Evolutionary conservation across 306 rosid species (phyloP).

Genomic region (Datisca glomerata): DNA sequence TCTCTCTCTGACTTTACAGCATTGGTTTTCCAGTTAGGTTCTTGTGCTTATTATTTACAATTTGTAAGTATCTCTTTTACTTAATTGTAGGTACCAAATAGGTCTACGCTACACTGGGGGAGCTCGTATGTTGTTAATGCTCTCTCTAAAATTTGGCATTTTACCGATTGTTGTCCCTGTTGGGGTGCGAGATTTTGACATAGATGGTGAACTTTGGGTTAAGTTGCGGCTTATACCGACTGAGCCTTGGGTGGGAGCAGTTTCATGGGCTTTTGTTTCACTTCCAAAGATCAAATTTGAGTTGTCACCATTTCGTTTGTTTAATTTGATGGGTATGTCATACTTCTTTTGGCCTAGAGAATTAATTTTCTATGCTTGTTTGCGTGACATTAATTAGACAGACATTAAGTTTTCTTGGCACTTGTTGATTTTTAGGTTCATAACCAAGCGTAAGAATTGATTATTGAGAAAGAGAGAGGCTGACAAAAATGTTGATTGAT

Average conservation of each 20-base stretch:
- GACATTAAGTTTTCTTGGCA: too few species aligned
- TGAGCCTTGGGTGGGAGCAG: slow-evolving; percentile 97
- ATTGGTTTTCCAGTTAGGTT: too few species aligned
- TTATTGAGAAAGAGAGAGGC: too few species aligned
- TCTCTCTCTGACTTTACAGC: too few species aligned
- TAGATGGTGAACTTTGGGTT: slow-evolving; percentile 99
- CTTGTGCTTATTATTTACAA: too few species aligned
- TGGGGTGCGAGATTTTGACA: slow-evolving; percentile 91
- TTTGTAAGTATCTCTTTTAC: too few species aligned
- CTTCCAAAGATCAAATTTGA: slow-evolving; percentile 98
- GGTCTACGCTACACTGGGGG: slow-evolving; percentile 97
- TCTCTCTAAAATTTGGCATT: slow-evolving; percentile 79
- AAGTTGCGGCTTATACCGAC: slow-evolving; percentile 79
- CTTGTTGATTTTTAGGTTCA: too few species aligned
- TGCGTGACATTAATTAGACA: too few species aligned
- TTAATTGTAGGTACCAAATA: slow-evolving; percentile 75
- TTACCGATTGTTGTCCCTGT: slow-evolving; percentile 84
- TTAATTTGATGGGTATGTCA: slow-evolving; percentile 89
- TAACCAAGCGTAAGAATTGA: too few species aligned
- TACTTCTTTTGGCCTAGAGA: slow-evolving; percentile 2
- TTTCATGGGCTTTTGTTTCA: slow-evolving; percentile 93
- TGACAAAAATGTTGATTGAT: too few species aligned
- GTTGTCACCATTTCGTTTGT: slow-evolving; percentile 86
- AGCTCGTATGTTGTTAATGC: slow-evolving; percentile 90
- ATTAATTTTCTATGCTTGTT: too few species aligned